Conservation (phyloP, 306 rosid genomes). For the Echinosophora koreensis region DNA sequence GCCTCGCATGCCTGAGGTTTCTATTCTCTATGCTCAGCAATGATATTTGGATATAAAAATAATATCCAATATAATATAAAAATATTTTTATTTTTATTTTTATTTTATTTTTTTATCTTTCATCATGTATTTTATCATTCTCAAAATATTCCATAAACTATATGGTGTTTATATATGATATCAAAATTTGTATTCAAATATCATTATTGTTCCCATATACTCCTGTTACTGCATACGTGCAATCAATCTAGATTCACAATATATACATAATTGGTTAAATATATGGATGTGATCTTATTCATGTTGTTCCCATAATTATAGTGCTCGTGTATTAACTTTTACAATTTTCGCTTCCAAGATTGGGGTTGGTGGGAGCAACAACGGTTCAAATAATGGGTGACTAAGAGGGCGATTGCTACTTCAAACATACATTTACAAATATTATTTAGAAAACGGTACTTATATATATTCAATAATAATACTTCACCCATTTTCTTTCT, state of each 20-base stretch:
- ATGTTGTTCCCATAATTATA: conserved; percentile 7
- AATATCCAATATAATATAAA: too few relatives aligned
- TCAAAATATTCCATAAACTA: too few relatives aligned
- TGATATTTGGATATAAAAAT: too few relatives aligned
- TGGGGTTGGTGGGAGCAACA: conserved; percentile 53
- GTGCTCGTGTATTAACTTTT: neutral
- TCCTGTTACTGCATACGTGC: too few relatives aligned
- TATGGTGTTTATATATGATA: too few relatives aligned
- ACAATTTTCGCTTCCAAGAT: conserved; percentile 24
- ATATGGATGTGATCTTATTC: neutral
- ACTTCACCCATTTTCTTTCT: neutral
- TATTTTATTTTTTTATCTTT: too few relatives aligned
- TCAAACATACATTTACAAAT: neutral
- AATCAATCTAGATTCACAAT: conserved; percentile 5
- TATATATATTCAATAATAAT: neutral
- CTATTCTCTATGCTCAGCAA: too few relatives aligned
- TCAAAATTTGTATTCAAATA: too few relatives aligned
- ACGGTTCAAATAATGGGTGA: conserved; percentile 33
- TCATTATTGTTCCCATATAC: too few relatives aligned
- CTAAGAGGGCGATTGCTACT: neutral
- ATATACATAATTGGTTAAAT: conserved; percentile 10
- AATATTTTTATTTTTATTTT: too few relatives aligned
- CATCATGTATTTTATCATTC: too few relatives aligned
- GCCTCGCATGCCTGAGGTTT: too few relatives aligned
- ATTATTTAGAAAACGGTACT: neutral